These are phyloP conservation scores for Prunus salicina DNA, from an alignment of 306 rosid species.

Conservation along the genomic window DNA sequence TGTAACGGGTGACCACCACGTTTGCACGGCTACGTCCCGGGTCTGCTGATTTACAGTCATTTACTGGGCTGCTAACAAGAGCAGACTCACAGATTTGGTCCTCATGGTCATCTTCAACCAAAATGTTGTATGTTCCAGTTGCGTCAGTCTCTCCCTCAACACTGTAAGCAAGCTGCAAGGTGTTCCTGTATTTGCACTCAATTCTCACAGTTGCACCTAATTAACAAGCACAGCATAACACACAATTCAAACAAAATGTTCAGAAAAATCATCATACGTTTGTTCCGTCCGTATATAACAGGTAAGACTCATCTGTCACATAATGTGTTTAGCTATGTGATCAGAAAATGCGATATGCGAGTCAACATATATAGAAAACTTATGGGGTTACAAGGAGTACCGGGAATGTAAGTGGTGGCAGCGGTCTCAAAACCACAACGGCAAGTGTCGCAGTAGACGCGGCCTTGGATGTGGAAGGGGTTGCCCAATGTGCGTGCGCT, in stretches of 20 bases:
- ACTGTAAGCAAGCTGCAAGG: constrained; percentile 26
- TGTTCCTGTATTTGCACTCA: constrained; percentile 49
- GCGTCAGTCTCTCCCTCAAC: constrained; percentile 45
- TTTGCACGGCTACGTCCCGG: constrained; percentile 48
- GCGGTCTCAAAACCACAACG: constrained; percentile 76
- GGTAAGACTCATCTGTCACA: too few species aligned
- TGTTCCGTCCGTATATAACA: too few species aligned
- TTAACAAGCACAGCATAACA: background rate
- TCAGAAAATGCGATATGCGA: too few species aligned
- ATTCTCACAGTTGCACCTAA: constrained; percentile 67
- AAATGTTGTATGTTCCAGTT: constrained; percentile 41
- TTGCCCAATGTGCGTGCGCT: constrained; percentile 6
- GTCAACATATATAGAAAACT: too few species aligned
- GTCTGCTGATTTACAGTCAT: constrained; percentile 38
- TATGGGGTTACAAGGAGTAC: constrained; percentile 11
- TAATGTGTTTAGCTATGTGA: too few species aligned
- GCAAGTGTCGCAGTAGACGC: constrained; percentile 77
- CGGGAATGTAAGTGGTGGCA: constrained; percentile 42
- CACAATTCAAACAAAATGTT: too few species aligned
- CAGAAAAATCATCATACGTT: too few species aligned
- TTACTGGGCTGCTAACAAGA: constrained; percentile 48
- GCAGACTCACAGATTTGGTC: constrained; percentile 49
- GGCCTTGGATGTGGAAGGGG: constrained; percentile 39
- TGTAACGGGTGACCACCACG: constrained; percentile 50
- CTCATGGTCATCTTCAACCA: constrained; percentile 46